Conservation (phyloP, 495 filamentous ascomycete species). For the Penicillium cosmopolitanum region DNA sequence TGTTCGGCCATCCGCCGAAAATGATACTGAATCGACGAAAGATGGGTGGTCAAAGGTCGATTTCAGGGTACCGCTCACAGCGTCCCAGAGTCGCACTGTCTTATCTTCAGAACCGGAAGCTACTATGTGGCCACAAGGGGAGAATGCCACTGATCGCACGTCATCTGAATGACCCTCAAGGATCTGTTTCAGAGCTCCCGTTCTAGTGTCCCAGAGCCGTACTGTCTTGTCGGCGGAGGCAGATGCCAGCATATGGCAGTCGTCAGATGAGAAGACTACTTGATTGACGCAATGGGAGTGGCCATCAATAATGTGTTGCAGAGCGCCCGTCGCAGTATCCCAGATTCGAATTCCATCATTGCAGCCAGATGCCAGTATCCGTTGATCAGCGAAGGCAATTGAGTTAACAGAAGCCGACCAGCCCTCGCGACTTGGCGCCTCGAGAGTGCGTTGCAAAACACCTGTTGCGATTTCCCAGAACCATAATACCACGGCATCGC, state of each 20-base stretch:
- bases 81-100: conserved; percentile 42
- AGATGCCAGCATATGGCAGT: conserved; percentile 26
- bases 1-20: too few relatives aligned
- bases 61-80: not conserved
- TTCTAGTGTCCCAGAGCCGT: conserved; percentile 25
- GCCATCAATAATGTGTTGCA: too few relatives aligned
- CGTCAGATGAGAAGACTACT: too few relatives aligned
- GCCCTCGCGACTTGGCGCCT: conserved; percentile 20
- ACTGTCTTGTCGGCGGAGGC: conserved; percentile 20
- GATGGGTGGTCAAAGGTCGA: too few relatives aligned
- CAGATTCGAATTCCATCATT: too few relatives aligned
- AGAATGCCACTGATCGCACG: conserved; percentile 31
- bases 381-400: too few relatives aligned
- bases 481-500: conserved; percentile 11
- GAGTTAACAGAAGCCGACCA: too few relatives aligned
- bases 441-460: conserved; percentile 16
- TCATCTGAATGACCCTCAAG: conserved; percentile 15
- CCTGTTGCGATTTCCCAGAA: not conserved
- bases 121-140: conserved; percentile 35
- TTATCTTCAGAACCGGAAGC: conserved; percentile 33
- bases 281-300: too few relatives aligned
- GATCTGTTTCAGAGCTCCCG: conserved; percentile 22
- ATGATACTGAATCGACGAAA: too few relatives aligned
- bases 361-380: too few relatives aligned
- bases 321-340: too few relatives aligned